Evolutionary conservation across 345 rosid genomes (phyloP).

Genomic region (Acer negundo): DNA sequence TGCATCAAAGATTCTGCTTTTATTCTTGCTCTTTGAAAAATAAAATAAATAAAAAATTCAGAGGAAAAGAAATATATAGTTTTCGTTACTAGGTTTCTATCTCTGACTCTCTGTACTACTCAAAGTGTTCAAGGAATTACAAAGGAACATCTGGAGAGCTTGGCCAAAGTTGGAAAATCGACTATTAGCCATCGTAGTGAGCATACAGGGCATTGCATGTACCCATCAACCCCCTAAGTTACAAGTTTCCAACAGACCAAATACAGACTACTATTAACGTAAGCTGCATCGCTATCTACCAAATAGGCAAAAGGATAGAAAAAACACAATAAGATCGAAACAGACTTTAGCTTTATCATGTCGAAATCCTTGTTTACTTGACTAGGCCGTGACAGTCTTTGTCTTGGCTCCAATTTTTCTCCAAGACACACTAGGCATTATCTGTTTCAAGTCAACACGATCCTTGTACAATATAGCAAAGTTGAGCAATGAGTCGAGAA

Average conservation of each 20-base stretch:
- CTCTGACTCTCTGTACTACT: not conserved
- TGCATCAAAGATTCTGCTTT: not conserved
- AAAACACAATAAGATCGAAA: not conserved
- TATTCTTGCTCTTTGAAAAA: not conserved
- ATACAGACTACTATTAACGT: not conserved
- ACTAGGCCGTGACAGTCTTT: conserved; percentile 60
- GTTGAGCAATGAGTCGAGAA: conserved; percentile 90
- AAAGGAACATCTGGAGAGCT: too few species aligned
- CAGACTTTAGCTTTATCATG: not conserved
- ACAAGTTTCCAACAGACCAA: not conserved
- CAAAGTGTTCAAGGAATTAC: too few species aligned
- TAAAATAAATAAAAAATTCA: too few species aligned
- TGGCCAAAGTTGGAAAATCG: too few species aligned
- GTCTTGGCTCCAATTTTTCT: conserved; percentile 81
- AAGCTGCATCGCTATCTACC: conserved; percentile 8
- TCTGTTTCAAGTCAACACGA: conserved; percentile 83
- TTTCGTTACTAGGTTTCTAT: not conserved
- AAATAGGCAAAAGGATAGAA: not conserved
- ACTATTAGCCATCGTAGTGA: too few species aligned
- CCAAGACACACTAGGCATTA: conserved; percentile 97
- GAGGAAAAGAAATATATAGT: too few species aligned
- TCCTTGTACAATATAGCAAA: conserved; percentile 76
- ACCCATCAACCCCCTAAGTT: not conserved
- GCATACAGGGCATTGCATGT: not conserved
- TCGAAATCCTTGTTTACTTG: not conserved